These are phyloP conservation scores for Cryptomeria japonica DNA, from an alignment of 75 land plant species.

Conservation along the genomic window DNA sequence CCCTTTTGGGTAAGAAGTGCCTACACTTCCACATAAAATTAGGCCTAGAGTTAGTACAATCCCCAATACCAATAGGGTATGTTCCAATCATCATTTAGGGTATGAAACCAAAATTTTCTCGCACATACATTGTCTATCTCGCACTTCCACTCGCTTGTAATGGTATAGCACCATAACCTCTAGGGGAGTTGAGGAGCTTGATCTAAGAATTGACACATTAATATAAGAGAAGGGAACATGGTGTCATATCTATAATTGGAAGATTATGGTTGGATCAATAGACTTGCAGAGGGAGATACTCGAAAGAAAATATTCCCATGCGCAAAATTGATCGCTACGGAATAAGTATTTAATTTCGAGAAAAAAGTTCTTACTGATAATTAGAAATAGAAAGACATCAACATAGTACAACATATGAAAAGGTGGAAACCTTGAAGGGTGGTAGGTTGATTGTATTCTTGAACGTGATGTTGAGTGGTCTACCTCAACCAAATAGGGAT, in stretches of 20 bases:
- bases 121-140: constrained; percentile 22
- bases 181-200: constrained; percentile 73
- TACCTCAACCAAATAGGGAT: constrained; percentile 27
- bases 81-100: constrained; percentile 22
- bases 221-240: constrained; percentile 62
- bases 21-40: constrained; percentile 16
- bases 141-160: constrained; percentile 3
- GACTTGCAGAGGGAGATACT: constrained; percentile 70
- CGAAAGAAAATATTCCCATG: constrained; percentile 46
- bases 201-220: constrained; percentile 54
- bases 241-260: constrained; percentile 54
- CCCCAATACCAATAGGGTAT: constrained; percentile 13
- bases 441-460: constrained; percentile 18
- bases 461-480: constrained; percentile 20
- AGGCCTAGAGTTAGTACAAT: constrained; percentile 15
- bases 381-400: neutral
- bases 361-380: neutral
- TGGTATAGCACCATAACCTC: constrained; percentile 64
- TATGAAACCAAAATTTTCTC: constrained; percentile 31
- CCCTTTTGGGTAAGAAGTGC: neutral
- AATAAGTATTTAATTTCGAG: neutral
- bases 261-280: constrained; percentile 46
- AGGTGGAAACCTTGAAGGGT: constrained; percentile 27
- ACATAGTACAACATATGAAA: neutral
- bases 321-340: constrained; percentile 22